Evolutionary conservation across 139 green algal species (phyloP).

Genomic region (Chlorella vulgaris): DNA sequence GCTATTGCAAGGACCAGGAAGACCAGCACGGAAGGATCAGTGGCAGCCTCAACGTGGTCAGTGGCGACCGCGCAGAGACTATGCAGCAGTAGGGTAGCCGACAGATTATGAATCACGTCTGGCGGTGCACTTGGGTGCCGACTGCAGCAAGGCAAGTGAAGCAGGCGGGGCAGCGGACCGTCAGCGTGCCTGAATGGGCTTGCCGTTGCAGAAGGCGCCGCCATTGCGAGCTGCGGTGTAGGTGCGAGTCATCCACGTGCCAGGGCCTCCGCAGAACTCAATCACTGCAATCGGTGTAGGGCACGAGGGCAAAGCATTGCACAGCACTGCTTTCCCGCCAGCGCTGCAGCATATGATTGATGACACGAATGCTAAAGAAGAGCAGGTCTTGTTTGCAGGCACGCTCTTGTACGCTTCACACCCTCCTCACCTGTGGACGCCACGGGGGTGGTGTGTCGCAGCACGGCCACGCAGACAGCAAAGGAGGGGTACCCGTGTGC

Average conservation of each 20-base stretch:
- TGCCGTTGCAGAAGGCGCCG: constrained; percentile 81
- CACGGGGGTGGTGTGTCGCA: constrained; percentile 63
- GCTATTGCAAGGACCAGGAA: background rate
- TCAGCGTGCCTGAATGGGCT: constrained; percentile 36
- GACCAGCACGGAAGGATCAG: background rate
- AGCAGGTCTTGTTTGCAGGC: background rate
- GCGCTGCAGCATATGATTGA: no score
- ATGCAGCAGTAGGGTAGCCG: no score
- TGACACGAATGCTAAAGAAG: no score
- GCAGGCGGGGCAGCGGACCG: background rate
- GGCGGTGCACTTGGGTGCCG: no score
- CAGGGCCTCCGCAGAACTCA: constrained; percentile 62
- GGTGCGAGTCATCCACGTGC: constrained; percentile 75
- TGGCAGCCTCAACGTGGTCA: background rate
- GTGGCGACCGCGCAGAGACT: no score
- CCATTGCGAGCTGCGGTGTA: constrained; percentile 71
- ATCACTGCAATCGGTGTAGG: constrained; percentile 40
- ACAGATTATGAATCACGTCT: no score
- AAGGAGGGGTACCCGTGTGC: constrained; percentile 85
- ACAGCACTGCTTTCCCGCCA: background rate
- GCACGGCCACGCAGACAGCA: constrained; percentile 72
- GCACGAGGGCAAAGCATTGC: background rate
- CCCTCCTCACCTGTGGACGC: constrained; percentile 53
- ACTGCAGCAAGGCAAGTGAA: background rate
- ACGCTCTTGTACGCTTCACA: background rate